phyloP scores from a whole-genome alignment of 306 rosid species.

The Malus sieversii region DNA sequence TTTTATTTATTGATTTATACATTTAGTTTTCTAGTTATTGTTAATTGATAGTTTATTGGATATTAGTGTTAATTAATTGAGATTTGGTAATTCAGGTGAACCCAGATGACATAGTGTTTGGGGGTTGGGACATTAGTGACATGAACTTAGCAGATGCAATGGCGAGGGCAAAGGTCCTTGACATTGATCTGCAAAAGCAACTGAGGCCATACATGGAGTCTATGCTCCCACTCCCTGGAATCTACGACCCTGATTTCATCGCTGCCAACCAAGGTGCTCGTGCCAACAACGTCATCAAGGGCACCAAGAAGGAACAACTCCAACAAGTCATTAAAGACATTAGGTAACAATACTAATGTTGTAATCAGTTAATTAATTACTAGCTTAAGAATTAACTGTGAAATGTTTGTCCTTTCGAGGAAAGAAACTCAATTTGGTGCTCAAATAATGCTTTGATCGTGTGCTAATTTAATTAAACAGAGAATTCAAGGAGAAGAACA shows the following conservation, averaged over 20 bases:
- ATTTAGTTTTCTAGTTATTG: background rate
- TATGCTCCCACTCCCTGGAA: slow-evolving; percentile 94
- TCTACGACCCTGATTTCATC: slow-evolving; percentile 84
- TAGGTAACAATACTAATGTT: slow-evolving; percentile 27
- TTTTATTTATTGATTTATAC: background rate
- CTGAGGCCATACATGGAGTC: slow-evolving; percentile 96
- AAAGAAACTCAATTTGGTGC: slow-evolving; percentile 1
- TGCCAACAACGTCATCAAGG: slow-evolving; percentile 83
- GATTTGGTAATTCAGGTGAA: slow-evolving; percentile 50
- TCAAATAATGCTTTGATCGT: background rate
- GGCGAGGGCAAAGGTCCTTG: slow-evolving; percentile 90
- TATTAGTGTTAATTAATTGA: background rate
- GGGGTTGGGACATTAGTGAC: slow-evolving; percentile 96
- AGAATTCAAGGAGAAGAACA: slow-evolving; percentile 77
- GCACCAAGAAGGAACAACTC: slow-evolving; percentile 82
- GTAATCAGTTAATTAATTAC: too few relatives aligned
- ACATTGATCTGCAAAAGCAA: slow-evolving; percentile 95
- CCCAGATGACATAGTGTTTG: slow-evolving; percentile 92
- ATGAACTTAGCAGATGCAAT: slow-evolving; percentile 95
- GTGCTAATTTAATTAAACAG: slow-evolving; percentile 29
- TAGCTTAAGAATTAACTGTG: background rate
- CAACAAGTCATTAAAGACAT: slow-evolving; percentile 73
- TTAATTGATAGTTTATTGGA: background rate
- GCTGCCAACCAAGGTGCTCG: slow-evolving; percentile 92
- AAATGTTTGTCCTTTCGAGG: background rate